phyloP scores from a whole-genome alignment of 345 rosid species.

The Arabidopsis thaliana region TAIR10.1 NC_003070.9:7311001-7311500 shows the following conservation, averaged over 20 bases:
- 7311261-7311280: background rate
- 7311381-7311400: conserved; percentile 38
- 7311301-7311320: background rate
- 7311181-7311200: background rate
- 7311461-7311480: background rate
- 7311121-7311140: background rate
- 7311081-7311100: conserved; percentile 7
- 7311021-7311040: conserved; percentile 7
- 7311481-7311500: background rate
- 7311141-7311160: background rate
- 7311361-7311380: conserved; percentile 22
- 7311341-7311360: background rate
- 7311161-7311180: background rate
- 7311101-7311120: conserved; percentile 4
- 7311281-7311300: background rate
- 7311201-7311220: background rate
- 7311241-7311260: background rate
- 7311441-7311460: conserved; percentile 4
- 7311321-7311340: background rate
- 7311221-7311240: background rate
- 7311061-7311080: conserved; percentile 24
- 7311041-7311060: conserved; percentile 21
- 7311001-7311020: background rate
- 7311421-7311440: conserved; percentile 35
- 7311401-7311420: conserved; percentile 30